Conservation (phyloP, 2,329 filamentous ascomycete genomes). For the Helotiales sp. region DNA sequence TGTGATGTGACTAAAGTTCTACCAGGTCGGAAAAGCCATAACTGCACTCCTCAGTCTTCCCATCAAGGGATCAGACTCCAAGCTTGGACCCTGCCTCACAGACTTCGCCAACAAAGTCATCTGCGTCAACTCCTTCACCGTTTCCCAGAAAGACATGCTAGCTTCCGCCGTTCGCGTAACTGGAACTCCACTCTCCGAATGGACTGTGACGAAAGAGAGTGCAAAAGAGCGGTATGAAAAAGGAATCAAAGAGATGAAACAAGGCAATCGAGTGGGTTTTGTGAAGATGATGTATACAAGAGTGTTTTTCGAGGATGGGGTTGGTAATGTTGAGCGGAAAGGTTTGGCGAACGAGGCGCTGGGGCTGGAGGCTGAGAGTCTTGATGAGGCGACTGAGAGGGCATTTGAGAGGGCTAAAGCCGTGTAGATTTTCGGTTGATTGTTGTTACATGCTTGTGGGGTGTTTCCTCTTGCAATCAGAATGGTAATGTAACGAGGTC, state of each 20-base stretch:
- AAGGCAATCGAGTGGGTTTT: slow-evolving; percentile 26
- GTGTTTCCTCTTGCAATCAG: neutral
- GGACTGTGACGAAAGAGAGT: slow-evolving; percentile 26
- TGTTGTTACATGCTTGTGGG: neutral
- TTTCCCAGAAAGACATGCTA: slow-evolving; percentile 58
- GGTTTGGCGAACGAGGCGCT: slow-evolving; percentile 26
- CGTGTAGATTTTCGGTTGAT: neutral
- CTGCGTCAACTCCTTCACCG: slow-evolving; percentile 51
- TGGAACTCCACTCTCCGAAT: slow-evolving; percentile 29
- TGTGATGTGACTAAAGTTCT: neutral
- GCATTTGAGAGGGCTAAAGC: slow-evolving; percentile 22
- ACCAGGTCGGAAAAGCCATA: neutral
- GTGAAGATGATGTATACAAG: slow-evolving; percentile 29
- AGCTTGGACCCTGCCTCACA: neutral
- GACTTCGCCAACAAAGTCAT: slow-evolving; percentile 46
- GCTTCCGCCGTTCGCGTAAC: slow-evolving; percentile 37
- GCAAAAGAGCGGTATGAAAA: slow-evolving; percentile 21
- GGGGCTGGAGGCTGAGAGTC: slow-evolving; percentile 28
- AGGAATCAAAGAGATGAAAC: slow-evolving; percentile 24
- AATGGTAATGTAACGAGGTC: too few species aligned
- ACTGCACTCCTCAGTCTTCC: neutral
- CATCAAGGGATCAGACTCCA: neutral
- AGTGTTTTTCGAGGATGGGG: slow-evolving; percentile 26
- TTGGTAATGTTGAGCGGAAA: slow-evolving; percentile 24
- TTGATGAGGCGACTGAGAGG: slow-evolving; percentile 30